Conservation (phyloP, 306 rosid genomes). For the Corylus heterophylla region DNA sequence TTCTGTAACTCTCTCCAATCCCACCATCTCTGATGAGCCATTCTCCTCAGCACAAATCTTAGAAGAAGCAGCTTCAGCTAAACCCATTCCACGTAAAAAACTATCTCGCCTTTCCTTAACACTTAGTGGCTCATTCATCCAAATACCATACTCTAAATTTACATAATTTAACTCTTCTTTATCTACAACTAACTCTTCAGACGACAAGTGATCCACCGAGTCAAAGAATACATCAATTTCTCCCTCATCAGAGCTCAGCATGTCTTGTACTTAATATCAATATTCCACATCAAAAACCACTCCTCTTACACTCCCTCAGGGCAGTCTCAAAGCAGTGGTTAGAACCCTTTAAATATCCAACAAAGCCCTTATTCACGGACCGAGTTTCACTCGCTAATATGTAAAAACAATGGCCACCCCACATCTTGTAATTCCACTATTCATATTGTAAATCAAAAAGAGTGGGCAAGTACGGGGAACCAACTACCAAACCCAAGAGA, state of each 20-base stretch:
- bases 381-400: constrained; percentile 45
- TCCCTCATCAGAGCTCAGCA: constrained; percentile 67
- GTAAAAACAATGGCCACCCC: constrained; percentile 25
- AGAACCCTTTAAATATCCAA: constrained; percentile 33
- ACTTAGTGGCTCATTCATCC: constrained; percentile 78
- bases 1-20: constrained; percentile 48
- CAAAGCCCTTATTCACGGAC: constrained; percentile 45
- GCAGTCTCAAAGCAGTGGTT: constrained; percentile 8
- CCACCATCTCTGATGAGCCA: constrained; percentile 28
- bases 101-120: constrained; percentile 62
- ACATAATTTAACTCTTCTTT: constrained; percentile 24
- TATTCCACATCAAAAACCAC: constrained; percentile 55
- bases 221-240: constrained; percentile 73
- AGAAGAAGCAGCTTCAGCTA: constrained; percentile 39
- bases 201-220: constrained; percentile 58
- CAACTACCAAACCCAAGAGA: constrained; percentile 31
- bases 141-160: constrained; percentile 50
- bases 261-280: constrained; percentile 49
- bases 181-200: constrained; percentile 38
- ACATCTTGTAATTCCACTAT: constrained; percentile 27
- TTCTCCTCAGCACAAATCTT: constrained; percentile 24
- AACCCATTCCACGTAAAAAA: constrained; percentile 64
- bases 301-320: constrained; percentile 21
- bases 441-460: constrained; percentile 12
- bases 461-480: constrained; percentile 54